These are phyloP conservation scores for Tubosaeta brunneosetosa DNA, from an alignment of 768 basidiomycete genomes.

Conservation along the genomic window DNA sequence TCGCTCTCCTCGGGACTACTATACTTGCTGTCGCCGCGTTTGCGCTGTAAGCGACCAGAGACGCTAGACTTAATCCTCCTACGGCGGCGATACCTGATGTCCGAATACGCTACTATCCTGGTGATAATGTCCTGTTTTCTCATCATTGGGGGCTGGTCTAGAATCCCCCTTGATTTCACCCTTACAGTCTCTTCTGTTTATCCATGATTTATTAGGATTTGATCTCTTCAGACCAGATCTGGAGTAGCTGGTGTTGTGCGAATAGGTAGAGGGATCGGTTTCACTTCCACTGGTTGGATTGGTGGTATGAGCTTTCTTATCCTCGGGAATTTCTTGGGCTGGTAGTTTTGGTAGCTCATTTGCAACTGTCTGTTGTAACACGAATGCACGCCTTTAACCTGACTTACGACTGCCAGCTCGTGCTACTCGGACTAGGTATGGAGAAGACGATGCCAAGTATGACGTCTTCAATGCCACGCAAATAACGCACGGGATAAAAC, in stretches of 20 bases:
- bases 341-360: conserved; percentile 6
- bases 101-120: conserved; percentile 16
- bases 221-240: conserved; percentile 8
- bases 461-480: too few species aligned
- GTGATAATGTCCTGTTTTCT: conserved; percentile 14
- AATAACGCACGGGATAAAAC: too few species aligned
- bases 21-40: conserved; percentile 22
- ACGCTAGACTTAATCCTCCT: conserved; percentile 37
- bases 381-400: background rate
- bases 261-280: conserved; percentile 1
- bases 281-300: conserved; percentile 15
- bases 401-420: too few species aligned
- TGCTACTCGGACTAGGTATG: too few species aligned
- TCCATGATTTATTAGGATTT: conserved; percentile 11
- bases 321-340: conserved; percentile 13
- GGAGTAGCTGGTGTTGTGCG: conserved; percentile 8
- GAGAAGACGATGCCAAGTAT: too few species aligned
- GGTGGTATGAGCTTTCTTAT: conserved; percentile 5
- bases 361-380: conserved; percentile 11
- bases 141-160: conserved; percentile 11
- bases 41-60: conserved; percentile 14
- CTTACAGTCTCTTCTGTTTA: conserved; percentile 5
- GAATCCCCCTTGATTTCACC: background rate
- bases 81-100: conserved; percentile 33
- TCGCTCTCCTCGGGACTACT: conserved; percentile 21